phyloP scores from a whole-genome alignment of 345 rosid genomes.

The Aquilaria yunnanensis region DNA sequence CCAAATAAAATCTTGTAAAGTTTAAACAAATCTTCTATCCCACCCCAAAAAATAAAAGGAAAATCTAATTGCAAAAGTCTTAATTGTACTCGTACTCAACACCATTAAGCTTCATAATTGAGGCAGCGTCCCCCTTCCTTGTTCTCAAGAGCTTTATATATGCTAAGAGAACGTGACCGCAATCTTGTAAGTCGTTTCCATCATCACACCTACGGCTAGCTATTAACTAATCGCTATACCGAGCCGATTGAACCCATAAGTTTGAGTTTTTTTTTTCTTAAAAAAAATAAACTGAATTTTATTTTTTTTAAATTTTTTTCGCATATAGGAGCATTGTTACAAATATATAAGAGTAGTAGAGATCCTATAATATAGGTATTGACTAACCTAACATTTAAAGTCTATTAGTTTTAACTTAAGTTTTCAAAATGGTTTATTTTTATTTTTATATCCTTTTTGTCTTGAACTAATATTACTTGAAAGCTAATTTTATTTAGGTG shows the following conservation, averaged over 20 bases:
- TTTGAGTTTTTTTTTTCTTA: too few relatives aligned
- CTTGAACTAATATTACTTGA: too few relatives aligned
- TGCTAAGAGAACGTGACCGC: slow-evolving; percentile 1
- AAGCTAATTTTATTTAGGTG: too few relatives aligned
- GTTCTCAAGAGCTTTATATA: slow-evolving; percentile 1
- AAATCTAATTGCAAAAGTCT: not conserved
- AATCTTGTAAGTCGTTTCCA: slow-evolving; percentile 17
- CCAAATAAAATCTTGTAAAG: slow-evolving; percentile 25
- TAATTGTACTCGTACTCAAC: not conserved
- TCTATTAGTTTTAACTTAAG: too few relatives aligned
- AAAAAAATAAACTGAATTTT: too few relatives aligned
- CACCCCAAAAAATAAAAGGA: not conserved
- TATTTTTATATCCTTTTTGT: too few relatives aligned
- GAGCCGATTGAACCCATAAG: too few relatives aligned
- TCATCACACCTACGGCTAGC: slow-evolving; percentile 22
- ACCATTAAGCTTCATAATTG: not conserved
- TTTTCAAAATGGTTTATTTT: too few relatives aligned
- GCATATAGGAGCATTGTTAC: slow-evolving; percentile 8
- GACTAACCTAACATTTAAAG: too few relatives aligned
- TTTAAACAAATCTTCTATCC: slow-evolving; percentile 25
- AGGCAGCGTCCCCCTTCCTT: not conserved
- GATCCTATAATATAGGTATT: too few relatives aligned
- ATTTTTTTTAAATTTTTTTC: too few relatives aligned
- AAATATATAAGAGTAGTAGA: not conserved
- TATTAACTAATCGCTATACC: too few relatives aligned